Evolutionary conservation across 2,329 filamentous ascomycete genomes (phyloP).

Genomic region (Colletotrichum trifolii): DNA sequence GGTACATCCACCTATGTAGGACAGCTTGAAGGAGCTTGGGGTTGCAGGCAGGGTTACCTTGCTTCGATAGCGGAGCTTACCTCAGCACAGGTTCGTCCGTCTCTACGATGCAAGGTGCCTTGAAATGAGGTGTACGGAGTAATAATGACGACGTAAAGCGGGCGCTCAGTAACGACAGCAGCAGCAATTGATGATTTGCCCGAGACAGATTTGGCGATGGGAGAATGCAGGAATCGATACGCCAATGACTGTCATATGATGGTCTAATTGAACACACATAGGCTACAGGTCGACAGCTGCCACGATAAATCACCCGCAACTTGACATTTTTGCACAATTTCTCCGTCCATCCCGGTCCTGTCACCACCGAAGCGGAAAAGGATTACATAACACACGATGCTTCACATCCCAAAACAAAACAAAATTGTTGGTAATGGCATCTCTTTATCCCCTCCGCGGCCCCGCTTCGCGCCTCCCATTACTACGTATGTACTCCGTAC

Average conservation of each 20-base stretch:
- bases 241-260: too few relatives aligned
- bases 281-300: too few relatives aligned
- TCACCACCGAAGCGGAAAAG: background rate
- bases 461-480: constrained; percentile 2
- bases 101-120: background rate
- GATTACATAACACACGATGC: background rate
- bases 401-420: background rate
- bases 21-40: too few relatives aligned
- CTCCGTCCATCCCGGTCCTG: background rate
- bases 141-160: background rate
- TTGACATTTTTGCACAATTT: background rate
- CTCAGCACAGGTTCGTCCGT: background rate
- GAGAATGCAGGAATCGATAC: too few relatives aligned
- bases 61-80: background rate
- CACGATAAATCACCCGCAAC: too few relatives aligned
- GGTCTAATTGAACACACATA: too few relatives aligned
- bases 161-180: constrained; percentile 6
- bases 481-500: background rate
- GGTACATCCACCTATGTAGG: too few relatives aligned
- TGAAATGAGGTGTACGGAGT: background rate
- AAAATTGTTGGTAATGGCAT: constrained; percentile 2
- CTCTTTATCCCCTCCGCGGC: constrained; percentile 16
- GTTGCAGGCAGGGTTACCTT: background rate
- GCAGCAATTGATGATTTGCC: background rate
- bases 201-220: background rate